A percentile compares a stretch with the other conserved stretches of the same genome.
phyloP scores from a whole-genome alignment of 106 monocot genomes.

The Posidonia australis region DNA sequence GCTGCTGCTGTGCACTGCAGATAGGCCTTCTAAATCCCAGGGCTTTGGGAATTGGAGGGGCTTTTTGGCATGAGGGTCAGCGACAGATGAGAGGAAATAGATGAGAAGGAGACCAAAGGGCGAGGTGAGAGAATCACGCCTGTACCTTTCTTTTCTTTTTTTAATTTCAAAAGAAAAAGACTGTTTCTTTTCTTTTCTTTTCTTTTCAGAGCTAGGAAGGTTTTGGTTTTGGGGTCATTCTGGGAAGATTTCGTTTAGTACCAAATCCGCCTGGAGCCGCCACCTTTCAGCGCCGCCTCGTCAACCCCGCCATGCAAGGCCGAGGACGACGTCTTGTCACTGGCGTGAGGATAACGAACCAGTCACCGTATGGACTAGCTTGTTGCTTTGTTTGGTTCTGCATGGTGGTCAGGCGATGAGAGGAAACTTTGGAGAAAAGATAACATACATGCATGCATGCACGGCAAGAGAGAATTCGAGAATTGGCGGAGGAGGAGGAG shows the following conservation, averaged over 20 bases:
- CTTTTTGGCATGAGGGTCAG: slow-evolving; percentile 6
- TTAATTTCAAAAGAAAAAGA: too few relatives aligned
- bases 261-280: not conserved
- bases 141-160: not conserved
- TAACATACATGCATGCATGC: not conserved
- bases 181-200: too few relatives aligned
- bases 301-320: not conserved
- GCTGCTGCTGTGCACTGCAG: not conserved
- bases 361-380: not conserved
- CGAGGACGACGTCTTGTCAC: slow-evolving; percentile 2
- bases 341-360: not conserved
- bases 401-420: not conserved
- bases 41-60: slow-evolving; percentile 15
- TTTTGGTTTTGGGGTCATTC: too few relatives aligned
- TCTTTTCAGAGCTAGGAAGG: not conserved
- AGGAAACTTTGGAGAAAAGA: not conserved
- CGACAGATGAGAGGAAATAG: slow-evolving; percentile 1
- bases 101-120: not conserved
- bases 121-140: not conserved
- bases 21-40: not conserved
- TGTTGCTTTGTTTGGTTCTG: not conserved
- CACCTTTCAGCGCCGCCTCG: slow-evolving; percentile 7
- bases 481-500: not conserved
- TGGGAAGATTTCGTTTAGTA: not conserved
- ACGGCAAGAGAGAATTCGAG: not conserved